Evolutionary conservation across 2,329 filamentous ascomycete genomes (phyloP).

Genomic region (Talaromyces albobiverticillius): DNA sequence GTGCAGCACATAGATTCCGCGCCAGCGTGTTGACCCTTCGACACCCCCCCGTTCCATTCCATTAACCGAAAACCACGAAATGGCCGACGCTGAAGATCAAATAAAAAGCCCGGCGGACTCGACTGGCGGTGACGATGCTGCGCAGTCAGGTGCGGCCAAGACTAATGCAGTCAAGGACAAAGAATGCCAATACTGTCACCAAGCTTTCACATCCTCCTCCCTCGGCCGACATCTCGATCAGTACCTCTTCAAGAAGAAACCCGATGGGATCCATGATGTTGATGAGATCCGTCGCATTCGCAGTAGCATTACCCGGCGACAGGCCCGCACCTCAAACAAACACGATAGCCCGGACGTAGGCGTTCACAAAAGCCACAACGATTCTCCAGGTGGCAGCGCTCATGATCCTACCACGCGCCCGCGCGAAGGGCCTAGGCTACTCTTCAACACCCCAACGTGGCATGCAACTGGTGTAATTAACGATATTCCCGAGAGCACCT

Average conservation of each 20-base stretch:
- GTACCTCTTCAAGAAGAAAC: slow-evolving; percentile 91
- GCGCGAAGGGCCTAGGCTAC: slow-evolving; percentile 41
- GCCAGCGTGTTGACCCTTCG: not conserved
- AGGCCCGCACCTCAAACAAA: slow-evolving; percentile 65
- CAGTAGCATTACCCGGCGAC: slow-evolving; percentile 80
- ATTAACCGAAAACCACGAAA: not conserved
- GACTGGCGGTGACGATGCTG: slow-evolving; percentile 6
- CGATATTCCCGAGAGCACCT: slow-evolving; percentile 59
- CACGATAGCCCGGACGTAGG: slow-evolving; percentile 61
- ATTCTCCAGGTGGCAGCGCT: slow-evolving; percentile 29
- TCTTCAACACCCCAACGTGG: slow-evolving; percentile 67
- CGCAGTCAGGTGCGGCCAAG: slow-evolving; percentile 8
- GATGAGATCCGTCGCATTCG: slow-evolving; percentile 82
- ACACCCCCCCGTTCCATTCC: not conserved
- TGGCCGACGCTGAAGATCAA: slow-evolving; percentile 12
- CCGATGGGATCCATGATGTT: slow-evolving; percentile 87
- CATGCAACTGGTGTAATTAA: slow-evolving; percentile 76
- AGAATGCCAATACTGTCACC: slow-evolving; percentile 80
- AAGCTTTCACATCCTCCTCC: slow-evolving; percentile 89
- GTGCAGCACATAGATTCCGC: not conserved
- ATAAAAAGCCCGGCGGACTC: slow-evolving; percentile 12
- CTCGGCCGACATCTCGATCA: slow-evolving; percentile 90
- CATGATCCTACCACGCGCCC: slow-evolving; percentile 35
- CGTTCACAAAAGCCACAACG: slow-evolving; percentile 42
- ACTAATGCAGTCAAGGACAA: slow-evolving; percentile 70